Base-by-base conservation (phyloP, 2,329 filamentous ascomycete species). In the Chalaropsis ovoidea region DNA sequence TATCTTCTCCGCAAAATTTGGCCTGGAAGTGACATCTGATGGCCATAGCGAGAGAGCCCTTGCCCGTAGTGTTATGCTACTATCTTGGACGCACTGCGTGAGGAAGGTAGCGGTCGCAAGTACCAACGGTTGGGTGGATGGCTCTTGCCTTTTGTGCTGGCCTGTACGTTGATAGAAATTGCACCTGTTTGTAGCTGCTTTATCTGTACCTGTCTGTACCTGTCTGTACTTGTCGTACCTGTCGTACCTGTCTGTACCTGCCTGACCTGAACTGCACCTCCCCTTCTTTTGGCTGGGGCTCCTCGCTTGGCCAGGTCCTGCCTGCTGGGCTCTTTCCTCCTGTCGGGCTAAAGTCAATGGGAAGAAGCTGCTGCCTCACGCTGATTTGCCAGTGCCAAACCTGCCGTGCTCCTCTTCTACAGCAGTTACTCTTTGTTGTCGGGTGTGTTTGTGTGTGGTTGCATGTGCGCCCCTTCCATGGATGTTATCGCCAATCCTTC, bases 401-500 rank as follows among this genome's bases (percentile, higher is more conserved):
- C 47, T 52, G 8, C 24, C 24, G 47, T 52, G 19, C 15, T 52
- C 10, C 47, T 52, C 47, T 52, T 11, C 19, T 52, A 15, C 19
- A 52, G 24, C 43, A 62, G 24, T 24, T 62, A 8, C 43, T 62
- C 27, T 43, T 3, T 22, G 19, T 24, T 54, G 49, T 24, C 24
- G 22, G 13, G 45, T 15, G 49, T 54, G n/a, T 3, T 3, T 35
- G 31, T 3, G 7, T 35, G 31, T 35, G 31, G 31, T 35, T 47
- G n/a, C n/a, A 5, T 47, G 24, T 24, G 22, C n/a, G 61, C 61
- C 61, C 61, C 61, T 62, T 62, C 60, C 60, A 58, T 58, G 54
- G 54, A 22, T 58, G 54, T 17, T 58, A 62, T 62, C 61, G 60
- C 42, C 42, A 35, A 63, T 60, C 64, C 69, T 67, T 64, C 65